Evolutionary conservation across 169 alveolate species (phyloP).

Genomic region (Babesia gibsoni): DNA sequence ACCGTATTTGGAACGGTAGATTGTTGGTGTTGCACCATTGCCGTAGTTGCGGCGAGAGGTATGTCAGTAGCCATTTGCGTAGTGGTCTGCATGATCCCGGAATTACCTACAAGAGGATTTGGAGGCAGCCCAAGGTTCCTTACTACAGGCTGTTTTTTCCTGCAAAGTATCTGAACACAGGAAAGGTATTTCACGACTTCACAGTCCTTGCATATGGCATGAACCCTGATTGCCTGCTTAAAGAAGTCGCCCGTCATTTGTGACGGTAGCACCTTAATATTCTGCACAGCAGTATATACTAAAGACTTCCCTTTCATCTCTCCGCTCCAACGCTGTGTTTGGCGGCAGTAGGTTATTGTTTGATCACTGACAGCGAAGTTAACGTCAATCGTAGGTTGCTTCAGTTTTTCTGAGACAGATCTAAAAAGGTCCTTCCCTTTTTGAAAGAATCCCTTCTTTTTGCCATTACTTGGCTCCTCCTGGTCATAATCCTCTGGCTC

Average conservation of each 20-base stretch:
- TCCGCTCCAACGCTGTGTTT: constrained; percentile 52
- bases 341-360: constrained; percentile 34
- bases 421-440: neutral
- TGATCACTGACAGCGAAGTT: constrained; percentile 41
- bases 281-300: constrained; percentile 42
- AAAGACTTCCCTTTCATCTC: constrained; percentile 12
- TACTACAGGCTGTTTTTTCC: neutral
- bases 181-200: constrained; percentile 24
- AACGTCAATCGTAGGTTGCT: constrained; percentile 33
- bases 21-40: neutral
- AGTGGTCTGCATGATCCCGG: neutral
- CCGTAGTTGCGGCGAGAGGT: neutral
- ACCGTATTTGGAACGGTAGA: neutral
- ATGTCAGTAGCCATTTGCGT: neutral
- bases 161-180: constrained; percentile 62
- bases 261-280: neutral
- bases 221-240: constrained; percentile 13
- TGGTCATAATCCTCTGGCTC: constrained; percentile 14
- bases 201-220: constrained; percentile 28
- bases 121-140: neutral
- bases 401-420: neutral
- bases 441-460: neutral
- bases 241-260: constrained; percentile 12
- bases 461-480: neutral
- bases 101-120: neutral